Base-by-base conservation (phyloP, 768 basidiomycete species). In the Calocera cornea region DNA sequence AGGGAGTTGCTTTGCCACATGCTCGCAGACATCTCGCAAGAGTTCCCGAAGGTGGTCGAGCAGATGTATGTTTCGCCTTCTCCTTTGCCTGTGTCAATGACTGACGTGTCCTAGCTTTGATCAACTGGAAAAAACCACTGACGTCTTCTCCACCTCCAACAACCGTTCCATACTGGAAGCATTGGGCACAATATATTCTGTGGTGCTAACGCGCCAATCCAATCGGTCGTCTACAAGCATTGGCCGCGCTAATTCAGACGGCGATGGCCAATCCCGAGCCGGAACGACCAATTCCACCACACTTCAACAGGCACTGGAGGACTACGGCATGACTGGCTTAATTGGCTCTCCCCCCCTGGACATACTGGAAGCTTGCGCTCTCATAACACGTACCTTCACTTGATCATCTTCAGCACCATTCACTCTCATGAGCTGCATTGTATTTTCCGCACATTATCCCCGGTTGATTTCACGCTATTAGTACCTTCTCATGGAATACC, bases 1-100 rank as follows among this genome's bases (percentile, higher is more conserved):
- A 87, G 87, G 1, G 84, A 91, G 74, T 87, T 94, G 41, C 75
- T 95, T 50, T 94, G 88, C 75, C 81, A 81, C 60, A 74, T 95
- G 34, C 80, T 97, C 34, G 84, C 89, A 34, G 87, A 92, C 47
- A 82, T 92, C 16, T 83, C 86, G 17, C 77, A 77, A 7, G 76
- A 79, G 10, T 88, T 85, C 75, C 92, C 92, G 0, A 89, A 92
- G 22, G 81, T 86, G 24, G 79, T 92, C 27, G 78, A 85, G 1
- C 81, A 90, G 74, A 82, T 84, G 91, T 92, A 79, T 69, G 91
- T 84, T 14, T n/a, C 12, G 44, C 24, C 33, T 50, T 29, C 40
- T 60, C 69, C 41, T 68, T 66, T 50, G 17, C 7, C 3, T 24
- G 64, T 10, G 7, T 36, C 50, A 31, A 64, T 27, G 66, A 65